Evolutionary conservation across 352 stramenopile species (phyloP), one percentile per base, ranked within the genome.

Genomic region (Phytophthora citrophthora): DNA sequence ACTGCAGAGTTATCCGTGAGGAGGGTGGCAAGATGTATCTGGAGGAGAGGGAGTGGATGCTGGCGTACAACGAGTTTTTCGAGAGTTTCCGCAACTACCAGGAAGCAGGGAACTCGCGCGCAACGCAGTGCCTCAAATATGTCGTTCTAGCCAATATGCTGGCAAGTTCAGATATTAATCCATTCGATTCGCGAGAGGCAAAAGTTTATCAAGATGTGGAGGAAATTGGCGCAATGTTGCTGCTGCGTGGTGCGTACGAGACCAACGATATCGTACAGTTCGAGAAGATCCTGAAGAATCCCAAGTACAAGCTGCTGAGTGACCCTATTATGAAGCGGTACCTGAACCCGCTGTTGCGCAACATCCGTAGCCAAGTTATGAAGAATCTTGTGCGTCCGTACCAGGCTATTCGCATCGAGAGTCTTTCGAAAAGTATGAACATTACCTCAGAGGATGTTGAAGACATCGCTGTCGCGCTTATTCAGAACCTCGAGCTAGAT

Each of bases 11-110:
- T 40, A 96, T 98, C 52, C 80, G 88, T 40, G 93, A 98, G 73
- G 89, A 97, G 64, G 93, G 93, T 8, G 93, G 91, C n/a, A 97
- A 97, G 61, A 97, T 97, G 91, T 94, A 97, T 68, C 74, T 98
- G 77, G 81, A 91, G 44, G 82, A 96, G 68, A 81, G 83, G 26
- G 70, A 95, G 54, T 98, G 91, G 91, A 86, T 86, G 61, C 72
- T 93, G 32, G 93, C 93, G 40, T 97, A 98, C 79, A 97, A 97
- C 60, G 89, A 98, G 64, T 97, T 98, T 64, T 97, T 97, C 32
- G 91, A 97, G 74, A 94, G 89, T 56, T 97, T 98, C 61, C 83
- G 89, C 32, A 97, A 96, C 66, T 97, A 98, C 66, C 91, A 97
- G 55, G 90, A 98, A 71, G 91, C 90, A 11, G 93, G 89, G 5